Evolutionary conservation across 805 yeast genomes (phyloP), one percentile per base, ranked within the genome.

Genomic region (Saccharomycopsis lassenensis): DNA sequence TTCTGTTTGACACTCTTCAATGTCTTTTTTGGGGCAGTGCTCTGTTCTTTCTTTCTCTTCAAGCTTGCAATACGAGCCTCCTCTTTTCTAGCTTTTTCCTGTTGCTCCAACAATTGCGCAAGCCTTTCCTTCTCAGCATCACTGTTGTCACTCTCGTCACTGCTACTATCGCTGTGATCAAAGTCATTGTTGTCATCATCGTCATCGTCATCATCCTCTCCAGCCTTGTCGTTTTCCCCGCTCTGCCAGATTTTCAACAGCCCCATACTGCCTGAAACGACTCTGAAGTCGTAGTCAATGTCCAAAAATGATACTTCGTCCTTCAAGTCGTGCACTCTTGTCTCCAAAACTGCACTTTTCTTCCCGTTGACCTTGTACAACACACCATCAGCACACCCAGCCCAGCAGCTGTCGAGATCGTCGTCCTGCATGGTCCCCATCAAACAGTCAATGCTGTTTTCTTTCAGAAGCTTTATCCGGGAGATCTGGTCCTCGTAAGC

Each of bases 211-310:
- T 21, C 35, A 6, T 42, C 53, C 2, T 42, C 44, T 8, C 37
- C 47, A 4, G 48, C 52, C 5, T 46, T 56, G 4, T 51, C 59
- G 5, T 49, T 60, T 1, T 51, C 62, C 2, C 51, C 61, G 0
- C 47, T 56, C 1, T 50, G 17, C 97, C 97, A 89, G 4, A 89
- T 62, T 48, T 77, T 79, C 39, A 89, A 60, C 19, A 67, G 64
- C 31, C 82, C 89, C 86, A 87, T 79, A 15, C 95, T 91, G 4
- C 80, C 85, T 53, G 82, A 75, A 3, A 82, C 72, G 36, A 86
- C 59, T 41, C 95, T 68, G 51, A 85, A 91, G 38, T 79, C 80
- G 46, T 54, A 73, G 54, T 89, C 98, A 36, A 84, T 62, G 51
- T 86, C 96, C 44, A 89, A 59, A 29, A 69, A 65, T 0, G 71